Conservation (phyloP, 805 yeast species). For the Tanozyma kutaoensis region DNA sequence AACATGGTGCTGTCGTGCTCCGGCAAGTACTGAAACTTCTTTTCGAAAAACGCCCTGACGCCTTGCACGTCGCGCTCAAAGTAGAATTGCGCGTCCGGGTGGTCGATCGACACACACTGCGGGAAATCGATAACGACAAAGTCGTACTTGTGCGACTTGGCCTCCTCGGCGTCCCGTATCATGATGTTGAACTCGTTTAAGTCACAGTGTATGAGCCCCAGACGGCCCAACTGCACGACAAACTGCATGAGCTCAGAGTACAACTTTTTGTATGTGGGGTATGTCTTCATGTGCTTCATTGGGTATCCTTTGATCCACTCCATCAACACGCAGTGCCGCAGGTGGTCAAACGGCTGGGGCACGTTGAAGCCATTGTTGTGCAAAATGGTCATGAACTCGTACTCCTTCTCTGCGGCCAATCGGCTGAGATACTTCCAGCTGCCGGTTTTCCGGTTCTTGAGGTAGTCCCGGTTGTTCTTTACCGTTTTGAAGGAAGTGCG, state of each 20-base stretch:
- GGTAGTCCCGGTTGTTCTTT: constrained; percentile 85
- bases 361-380: constrained; percentile 68
- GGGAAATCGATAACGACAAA: constrained; percentile 96
- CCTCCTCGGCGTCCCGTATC: constrained; percentile 49
- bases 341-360: constrained; percentile 79
- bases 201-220: constrained; percentile 94
- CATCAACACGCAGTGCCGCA: constrained; percentile 91
- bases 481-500: constrained; percentile 88
- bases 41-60: constrained; percentile 68
- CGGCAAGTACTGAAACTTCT: constrained; percentile 67
- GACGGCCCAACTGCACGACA: constrained; percentile 68
- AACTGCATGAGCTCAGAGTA: constrained; percentile 83
- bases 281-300: constrained; percentile 70
- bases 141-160: constrained; percentile 37
- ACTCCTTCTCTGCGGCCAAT: constrained; percentile 88
- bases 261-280: constrained; percentile 52
- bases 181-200: constrained; percentile 94
- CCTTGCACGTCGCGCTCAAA: constrained; percentile 92
- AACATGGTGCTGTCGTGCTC: constrained; percentile 53
- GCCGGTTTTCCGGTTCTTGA: constrained; percentile 58
- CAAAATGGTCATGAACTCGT: constrained; percentile 70
- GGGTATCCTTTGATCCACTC: constrained; percentile 82
- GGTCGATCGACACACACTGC: constrained; percentile 91
- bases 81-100: constrained; percentile 74
- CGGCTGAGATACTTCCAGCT: constrained; percentile 90